Conservation (phyloP, 1,284 basidiomycete genomes). For the Marasmius oreades region DNA sequence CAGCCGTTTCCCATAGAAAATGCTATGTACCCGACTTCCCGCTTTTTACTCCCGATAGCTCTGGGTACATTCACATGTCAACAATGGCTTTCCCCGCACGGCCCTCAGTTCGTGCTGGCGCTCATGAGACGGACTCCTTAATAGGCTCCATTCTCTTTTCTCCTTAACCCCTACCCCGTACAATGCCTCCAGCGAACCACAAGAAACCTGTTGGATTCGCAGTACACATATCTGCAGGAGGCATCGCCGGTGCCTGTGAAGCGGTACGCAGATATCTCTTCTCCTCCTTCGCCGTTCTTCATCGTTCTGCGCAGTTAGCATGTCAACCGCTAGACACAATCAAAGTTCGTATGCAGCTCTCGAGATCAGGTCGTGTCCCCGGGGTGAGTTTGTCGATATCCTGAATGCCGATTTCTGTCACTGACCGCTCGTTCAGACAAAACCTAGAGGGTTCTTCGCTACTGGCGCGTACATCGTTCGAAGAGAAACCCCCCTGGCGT, state of each 20-base stretch:
- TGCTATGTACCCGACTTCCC: not conserved
- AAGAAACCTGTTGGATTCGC: constrained; percentile 81
- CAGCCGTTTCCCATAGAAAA: too few species aligned
- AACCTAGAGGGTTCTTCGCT: constrained; percentile 90
- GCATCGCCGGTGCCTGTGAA: constrained; percentile 88
- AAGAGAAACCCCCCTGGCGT: constrained; percentile 90
- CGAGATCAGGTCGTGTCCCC: constrained; percentile 68
- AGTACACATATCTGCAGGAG: constrained; percentile 90
- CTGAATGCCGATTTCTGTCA: not conserved
- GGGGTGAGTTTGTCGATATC: constrained; percentile 59
- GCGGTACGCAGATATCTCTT: constrained; percentile 53
- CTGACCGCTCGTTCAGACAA: constrained; percentile 53
- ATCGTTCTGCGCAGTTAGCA: constrained; percentile 43
- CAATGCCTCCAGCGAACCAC: constrained; percentile 23
- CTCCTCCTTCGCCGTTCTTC: not conserved
- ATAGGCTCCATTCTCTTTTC: too few species aligned
- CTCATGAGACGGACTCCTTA: too few species aligned
- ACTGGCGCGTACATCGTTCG: constrained; percentile 89
- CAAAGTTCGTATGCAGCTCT: constrained; percentile 98
- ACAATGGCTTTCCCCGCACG: too few species aligned
- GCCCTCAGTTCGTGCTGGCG: too few species aligned
- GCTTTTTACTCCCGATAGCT: not conserved
- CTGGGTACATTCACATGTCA: not conserved
- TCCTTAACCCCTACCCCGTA: not conserved
- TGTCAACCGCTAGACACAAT: constrained; percentile 94